Percentiles rank a stretch among this genome's conserved stretches.
phyloP scores from a whole-genome alignment of 2,329 filamentous ascomycete genomes.

The Fusarium floridanum region DNA sequence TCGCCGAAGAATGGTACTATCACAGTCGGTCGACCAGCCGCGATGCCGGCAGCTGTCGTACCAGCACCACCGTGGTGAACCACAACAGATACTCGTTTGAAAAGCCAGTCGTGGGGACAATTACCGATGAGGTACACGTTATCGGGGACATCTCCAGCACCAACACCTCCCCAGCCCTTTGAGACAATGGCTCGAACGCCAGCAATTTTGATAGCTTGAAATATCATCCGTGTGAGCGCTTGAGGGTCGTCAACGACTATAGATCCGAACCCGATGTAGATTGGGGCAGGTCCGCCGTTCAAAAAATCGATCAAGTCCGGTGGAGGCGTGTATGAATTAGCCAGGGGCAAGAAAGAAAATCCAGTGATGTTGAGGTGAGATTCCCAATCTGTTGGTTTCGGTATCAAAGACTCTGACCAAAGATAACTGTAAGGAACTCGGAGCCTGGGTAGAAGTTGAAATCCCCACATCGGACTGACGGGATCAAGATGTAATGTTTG shows the following conservation, averaged over 20 bases:
- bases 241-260: slow-evolving; percentile 75
- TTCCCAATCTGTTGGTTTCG: slow-evolving; percentile 74
- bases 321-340: slow-evolving; percentile 65
- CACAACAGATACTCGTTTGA: slow-evolving; percentile 68
- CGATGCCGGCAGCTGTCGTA: slow-evolving; percentile 73
- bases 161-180: slow-evolving; percentile 74
- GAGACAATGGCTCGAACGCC: slow-evolving; percentile 72
- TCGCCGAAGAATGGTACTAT: slow-evolving; percentile 76
- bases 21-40: slow-evolving; percentile 71
- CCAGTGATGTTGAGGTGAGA: slow-evolving; percentile 70
- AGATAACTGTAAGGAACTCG: slow-evolving; percentile 77
- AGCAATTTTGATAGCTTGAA: slow-evolving; percentile 68
- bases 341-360: slow-evolving; percentile 71
- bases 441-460: slow-evolving; percentile 72
- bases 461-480: slow-evolving; percentile 75
- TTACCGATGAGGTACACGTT: slow-evolving; percentile 73
- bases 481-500: slow-evolving; percentile 72
- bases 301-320: slow-evolving; percentile 68
- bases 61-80: slow-evolving; percentile 76
- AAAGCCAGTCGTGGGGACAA: slow-evolving; percentile 76
- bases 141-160: slow-evolving; percentile 60
- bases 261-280: slow-evolving; percentile 76
- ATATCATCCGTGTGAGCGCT: slow-evolving; percentile 68
- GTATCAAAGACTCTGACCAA: slow-evolving; percentile 76
- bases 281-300: slow-evolving; percentile 67